Evolutionary conservation across 805 yeast species (phyloP).

Genomic region (Debaryomyces prosopidis): DNA sequence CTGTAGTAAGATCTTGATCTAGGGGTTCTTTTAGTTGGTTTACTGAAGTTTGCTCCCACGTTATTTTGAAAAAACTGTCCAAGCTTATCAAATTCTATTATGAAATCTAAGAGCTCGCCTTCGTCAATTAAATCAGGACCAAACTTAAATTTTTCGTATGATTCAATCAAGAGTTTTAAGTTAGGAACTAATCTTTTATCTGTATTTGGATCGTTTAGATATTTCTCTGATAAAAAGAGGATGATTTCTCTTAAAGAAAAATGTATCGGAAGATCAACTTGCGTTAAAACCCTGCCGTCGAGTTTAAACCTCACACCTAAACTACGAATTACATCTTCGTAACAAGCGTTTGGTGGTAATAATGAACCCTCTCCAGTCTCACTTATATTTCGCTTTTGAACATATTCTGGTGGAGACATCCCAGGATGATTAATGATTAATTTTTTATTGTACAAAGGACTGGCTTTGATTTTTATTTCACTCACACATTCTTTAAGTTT

Average conservation of each 20-base stretch:
- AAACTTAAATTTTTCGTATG: conserved; percentile 59
- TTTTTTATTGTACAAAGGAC: conserved; percentile 30
- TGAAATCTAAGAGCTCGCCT: conserved; percentile 26
- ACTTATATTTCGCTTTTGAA: conserved; percentile 30
- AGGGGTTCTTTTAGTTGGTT: not conserved
- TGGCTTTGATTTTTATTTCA: conserved; percentile 33
- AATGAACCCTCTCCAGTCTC: conserved; percentile 14
- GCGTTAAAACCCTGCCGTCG: conserved; percentile 41
- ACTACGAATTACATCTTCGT: conserved; percentile 60
- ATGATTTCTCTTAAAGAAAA: conserved; percentile 44
- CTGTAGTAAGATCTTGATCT: not conserved
- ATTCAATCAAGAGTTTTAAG: conserved; percentile 28
- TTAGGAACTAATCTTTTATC: conserved; percentile 10
- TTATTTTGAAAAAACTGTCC: conserved; percentile 19
- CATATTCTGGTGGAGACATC: conserved; percentile 40
- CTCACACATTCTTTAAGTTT: conserved; percentile 26
- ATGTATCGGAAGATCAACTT: conserved; percentile 36
- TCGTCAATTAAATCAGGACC: conserved; percentile 16
- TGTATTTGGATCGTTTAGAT: conserved; percentile 5
- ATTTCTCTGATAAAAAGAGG: conserved; percentile 24
- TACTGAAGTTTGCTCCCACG: not conserved
- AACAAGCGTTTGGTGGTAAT: conserved; percentile 29
- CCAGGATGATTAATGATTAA: conserved; percentile 38
- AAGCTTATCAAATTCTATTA: conserved; percentile 10
- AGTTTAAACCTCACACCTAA: conserved; percentile 59